Evolutionary conservation across 1,139 yeast genomes (phyloP).

Genomic region (Debaryomyces sp.): DNA sequence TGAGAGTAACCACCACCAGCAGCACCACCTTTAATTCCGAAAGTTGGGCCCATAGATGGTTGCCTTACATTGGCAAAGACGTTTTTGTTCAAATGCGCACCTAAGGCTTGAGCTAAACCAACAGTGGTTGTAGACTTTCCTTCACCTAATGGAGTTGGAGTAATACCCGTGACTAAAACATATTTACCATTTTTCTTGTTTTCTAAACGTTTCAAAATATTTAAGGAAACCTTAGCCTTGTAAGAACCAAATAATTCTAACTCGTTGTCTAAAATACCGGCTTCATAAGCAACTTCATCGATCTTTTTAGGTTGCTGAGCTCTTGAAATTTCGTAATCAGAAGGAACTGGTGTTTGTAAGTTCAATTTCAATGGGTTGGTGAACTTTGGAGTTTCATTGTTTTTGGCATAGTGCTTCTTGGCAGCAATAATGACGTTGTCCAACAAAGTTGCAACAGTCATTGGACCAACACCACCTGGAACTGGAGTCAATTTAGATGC

Average conservation of each 20-base stretch:
- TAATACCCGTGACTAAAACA: conserved; percentile 93
- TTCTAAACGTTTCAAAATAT: conserved; percentile 71
- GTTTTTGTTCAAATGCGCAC: conserved; percentile 85
- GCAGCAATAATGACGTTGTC: conserved; percentile 88
- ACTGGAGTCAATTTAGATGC: conserved; percentile 91
- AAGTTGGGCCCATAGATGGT: conserved; percentile 99
- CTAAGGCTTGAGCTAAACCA: conserved; percentile 94
- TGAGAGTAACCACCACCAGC: conserved; percentile 99
- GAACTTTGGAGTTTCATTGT: conserved; percentile 53
- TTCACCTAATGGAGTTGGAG: conserved; percentile 98
- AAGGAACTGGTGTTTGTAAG: conserved; percentile 81
- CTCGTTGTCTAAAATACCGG: conserved; percentile 81
- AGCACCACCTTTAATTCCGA: conserved; percentile 99
- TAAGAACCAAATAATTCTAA: conserved; percentile 89
- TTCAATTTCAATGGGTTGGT: conserved; percentile 66
- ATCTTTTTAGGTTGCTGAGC: conserved; percentile 88
- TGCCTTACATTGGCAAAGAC: conserved; percentile 97
- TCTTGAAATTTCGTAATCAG: conserved; percentile 90
- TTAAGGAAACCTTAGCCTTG: conserved; percentile 88
- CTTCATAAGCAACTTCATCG: conserved; percentile 77
- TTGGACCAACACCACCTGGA: conserved; percentile 99
- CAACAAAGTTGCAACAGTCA: conserved; percentile 97
- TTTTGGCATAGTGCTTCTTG: conserved; percentile 49
- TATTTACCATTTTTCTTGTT: conserved; percentile 81
- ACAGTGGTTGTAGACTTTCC: conserved; percentile 98